Conservation (phyloP, 2,329 filamentous ascomycete genomes). For the Cytospora piceae region DNA sequence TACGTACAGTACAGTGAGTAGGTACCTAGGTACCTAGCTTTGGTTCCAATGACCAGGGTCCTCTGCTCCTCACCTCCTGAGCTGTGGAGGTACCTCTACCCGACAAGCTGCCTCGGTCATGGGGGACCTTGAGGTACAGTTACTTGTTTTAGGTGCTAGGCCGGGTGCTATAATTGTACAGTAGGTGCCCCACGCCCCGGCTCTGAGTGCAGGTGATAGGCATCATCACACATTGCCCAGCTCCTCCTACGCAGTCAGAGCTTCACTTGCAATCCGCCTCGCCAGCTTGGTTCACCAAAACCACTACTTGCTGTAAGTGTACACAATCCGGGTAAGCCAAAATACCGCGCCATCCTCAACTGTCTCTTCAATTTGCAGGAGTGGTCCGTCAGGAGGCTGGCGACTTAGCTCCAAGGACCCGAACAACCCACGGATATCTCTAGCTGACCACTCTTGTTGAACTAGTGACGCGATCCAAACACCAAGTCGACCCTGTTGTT, state of each 20-base stretch:
- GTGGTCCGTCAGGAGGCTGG: not conserved
- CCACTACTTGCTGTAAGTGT: conserved; percentile 13
- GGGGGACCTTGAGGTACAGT: not conserved
- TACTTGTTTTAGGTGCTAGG: not conserved
- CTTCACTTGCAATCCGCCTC: conserved; percentile 7
- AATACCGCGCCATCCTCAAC: not conserved
- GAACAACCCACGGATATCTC: not conserved
- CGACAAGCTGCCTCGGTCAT: not conserved
- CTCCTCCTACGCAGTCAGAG: not conserved
- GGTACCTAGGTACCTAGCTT: not conserved
- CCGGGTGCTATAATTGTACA: not conserved
- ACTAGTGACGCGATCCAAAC: conserved; percentile 15
- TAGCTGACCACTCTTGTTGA: not conserved
- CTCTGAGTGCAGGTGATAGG: conserved; percentile 2
- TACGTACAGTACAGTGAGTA: not conserved
- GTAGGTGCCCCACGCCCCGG: conserved; percentile 3
- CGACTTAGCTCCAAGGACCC: not conserved
- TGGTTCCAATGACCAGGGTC: not conserved
- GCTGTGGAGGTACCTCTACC: not conserved
- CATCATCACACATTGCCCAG: conserved; percentile 14
- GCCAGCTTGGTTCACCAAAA: conserved; percentile 7
- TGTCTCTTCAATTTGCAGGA: not conserved
- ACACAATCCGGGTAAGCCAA: not conserved
- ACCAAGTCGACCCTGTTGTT: conserved; percentile 1
- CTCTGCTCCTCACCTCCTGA: not conserved